These are phyloP conservation scores for Coemansia sp. DNA, from an alignment of 192 early-diverging fungal genomes.

Conservation along the genomic window DNA sequence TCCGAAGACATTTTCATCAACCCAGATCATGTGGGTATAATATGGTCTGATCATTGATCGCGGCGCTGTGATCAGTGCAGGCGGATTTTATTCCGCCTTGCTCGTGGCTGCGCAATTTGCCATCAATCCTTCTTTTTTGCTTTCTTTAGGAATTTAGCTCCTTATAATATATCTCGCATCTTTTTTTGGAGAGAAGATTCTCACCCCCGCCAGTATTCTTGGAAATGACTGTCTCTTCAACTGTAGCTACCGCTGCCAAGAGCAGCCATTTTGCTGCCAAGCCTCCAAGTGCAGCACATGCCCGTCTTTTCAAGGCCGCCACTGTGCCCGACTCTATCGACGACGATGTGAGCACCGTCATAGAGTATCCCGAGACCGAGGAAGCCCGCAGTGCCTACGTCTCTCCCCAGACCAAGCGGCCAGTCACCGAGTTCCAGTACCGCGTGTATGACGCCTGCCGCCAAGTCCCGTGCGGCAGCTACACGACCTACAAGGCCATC, in stretches of 20 bases:
- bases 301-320: conserved; percentile 27
- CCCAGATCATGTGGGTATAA: neutral
- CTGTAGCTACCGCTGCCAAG: conserved; percentile 13
- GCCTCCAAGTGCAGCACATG: conserved; percentile 30
- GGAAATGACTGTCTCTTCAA: neutral
- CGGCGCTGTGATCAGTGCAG: neutral
- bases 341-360: conserved; percentile 49
- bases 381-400: conserved; percentile 50
- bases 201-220: neutral
- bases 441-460: conserved; percentile 67
- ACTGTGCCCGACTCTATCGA: conserved; percentile 41
- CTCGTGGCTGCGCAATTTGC: conserved; percentile 2
- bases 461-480: conserved; percentile 63
- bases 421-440: conserved; percentile 70
- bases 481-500: conserved; percentile 67
- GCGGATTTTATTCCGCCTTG: neutral
- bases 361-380: conserved; percentile 51
- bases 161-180: too few species aligned
- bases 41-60: neutral
- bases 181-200: too few species aligned
- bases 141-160: neutral
- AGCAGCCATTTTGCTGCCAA: conserved; percentile 27
- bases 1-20: neutral
- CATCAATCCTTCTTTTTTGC: neutral
- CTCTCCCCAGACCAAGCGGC: conserved; percentile 58